Evolutionary conservation across 1,139 yeast species (phyloP), one percentile per base, ranked within the genome.

Genomic region (Sugiyamaella japonica): DNA sequence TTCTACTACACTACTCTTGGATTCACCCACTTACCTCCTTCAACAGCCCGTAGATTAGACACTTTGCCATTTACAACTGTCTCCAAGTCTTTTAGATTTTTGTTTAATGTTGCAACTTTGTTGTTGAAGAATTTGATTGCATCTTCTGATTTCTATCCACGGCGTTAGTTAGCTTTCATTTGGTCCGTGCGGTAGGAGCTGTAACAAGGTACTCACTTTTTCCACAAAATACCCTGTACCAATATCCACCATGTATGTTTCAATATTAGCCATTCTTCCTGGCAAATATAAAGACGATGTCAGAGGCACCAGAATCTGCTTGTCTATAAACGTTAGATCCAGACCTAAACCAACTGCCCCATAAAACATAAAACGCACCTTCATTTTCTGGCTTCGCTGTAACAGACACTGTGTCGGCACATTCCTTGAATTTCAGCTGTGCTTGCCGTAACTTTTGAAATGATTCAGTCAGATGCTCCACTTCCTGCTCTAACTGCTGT

Each of bases 181-280:
- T 5, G 42, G 23, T 16, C 6, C 10, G 17, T 17, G 42, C 16
- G 5, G 9, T 15, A 15, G 17, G 41, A 10, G 9, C 12, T 38
- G 13, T 23, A 6, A 5, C 12, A 16, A 20, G 16, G 7, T 6
- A 51, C 62, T 36, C 47, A 68, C 70, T 62, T 93, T 95, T 64
- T 89, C 97, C 31, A 90, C 95, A 68, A 81, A 93, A 70, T 93
- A 93, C 1, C 98, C 98, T 0, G 99, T 93, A 34, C 99, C 99
- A 42, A 93, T 85, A 68, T 93, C 99, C 15, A 95, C 97, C 72
- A 93, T 77, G 64, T 86, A 93, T 56, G 79, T 83, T 59, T 85
- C 80, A 46, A 80, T 80, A 59, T 85, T 81, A 48, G 78, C 77
- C 55, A 81, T 78, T 59, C 76, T 80, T 1, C 99, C 99, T 1